These are phyloP conservation scores for Diaporthe vaccinii DNA, from an alignment of 2,329 filamentous ascomycete genomes.

Conservation along the genomic window DNA sequence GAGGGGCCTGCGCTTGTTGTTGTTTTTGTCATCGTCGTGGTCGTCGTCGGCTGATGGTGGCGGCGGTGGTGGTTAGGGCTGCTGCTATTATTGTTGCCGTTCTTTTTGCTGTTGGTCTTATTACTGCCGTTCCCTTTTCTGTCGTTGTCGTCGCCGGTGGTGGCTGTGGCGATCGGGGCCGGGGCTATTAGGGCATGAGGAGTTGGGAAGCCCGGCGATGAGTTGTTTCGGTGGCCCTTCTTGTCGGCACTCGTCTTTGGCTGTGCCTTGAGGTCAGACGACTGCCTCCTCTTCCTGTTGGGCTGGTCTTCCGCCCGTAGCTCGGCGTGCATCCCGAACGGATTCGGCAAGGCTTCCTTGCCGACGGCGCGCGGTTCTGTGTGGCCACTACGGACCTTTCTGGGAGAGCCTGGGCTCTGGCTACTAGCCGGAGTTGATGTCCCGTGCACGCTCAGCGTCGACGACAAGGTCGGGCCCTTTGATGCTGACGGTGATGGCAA, in stretches of 20 bases:
- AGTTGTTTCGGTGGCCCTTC: conserved; percentile 2
- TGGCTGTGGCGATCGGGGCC: neutral
- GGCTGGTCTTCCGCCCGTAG: neutral
- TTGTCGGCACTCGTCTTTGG: neutral
- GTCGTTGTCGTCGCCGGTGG: neutral
- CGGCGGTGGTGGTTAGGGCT: no score
- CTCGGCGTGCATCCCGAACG: neutral
- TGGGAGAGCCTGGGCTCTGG: neutral
- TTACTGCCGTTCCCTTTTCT: neutral
- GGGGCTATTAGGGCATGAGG: no score
- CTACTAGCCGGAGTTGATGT: neutral
- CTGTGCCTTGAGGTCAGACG: neutral
- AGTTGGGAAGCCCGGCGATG: neutral
- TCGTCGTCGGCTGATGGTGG: neutral
- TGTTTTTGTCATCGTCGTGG: neutral
- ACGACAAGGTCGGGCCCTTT: neutral
- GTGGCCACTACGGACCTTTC: neutral
- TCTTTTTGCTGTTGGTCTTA: neutral
- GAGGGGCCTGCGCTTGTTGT: neutral
- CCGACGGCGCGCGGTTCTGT: neutral
- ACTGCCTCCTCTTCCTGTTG: neutral
- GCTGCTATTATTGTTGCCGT: no score
- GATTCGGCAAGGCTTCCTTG: neutral
- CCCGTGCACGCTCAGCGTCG: neutral
- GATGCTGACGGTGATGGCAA: neutral